A percentile compares a stretch with the other conserved stretches of the same genome.
Conservation (phyloP, 1,284 basidiomycete genomes). For the Ganoderma leucocontextum region DNA sequence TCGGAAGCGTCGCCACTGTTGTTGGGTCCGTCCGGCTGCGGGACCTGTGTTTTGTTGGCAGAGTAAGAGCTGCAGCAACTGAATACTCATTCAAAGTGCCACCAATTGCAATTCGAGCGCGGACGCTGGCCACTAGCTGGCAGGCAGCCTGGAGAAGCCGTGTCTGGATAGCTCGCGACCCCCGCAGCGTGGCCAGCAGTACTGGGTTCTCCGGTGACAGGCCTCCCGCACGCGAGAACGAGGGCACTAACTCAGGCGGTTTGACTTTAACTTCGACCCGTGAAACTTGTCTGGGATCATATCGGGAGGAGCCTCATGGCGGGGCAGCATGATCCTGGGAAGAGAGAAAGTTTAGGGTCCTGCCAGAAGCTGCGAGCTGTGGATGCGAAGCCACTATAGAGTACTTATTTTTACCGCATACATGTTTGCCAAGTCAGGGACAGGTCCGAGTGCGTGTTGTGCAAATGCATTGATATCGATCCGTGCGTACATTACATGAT, state of each 20-base stretch:
- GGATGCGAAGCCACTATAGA: neutral
- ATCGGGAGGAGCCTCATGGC: neutral
- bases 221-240: neutral
- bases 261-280: slow-evolving; percentile 2
- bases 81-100: neutral
- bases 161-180: neutral
- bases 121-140: neutral
- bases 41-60: neutral
- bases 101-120: neutral
- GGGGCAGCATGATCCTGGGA: neutral
- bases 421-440: neutral
- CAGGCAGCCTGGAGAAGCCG: neutral
- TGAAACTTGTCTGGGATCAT: neutral
- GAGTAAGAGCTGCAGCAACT: neutral
- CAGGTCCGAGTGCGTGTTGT: slow-evolving; percentile 1
- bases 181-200: neutral
- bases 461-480: slow-evolving; percentile 10
- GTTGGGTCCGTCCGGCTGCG: neutral
- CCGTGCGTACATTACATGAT: slow-evolving; percentile 6
- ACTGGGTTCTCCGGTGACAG: too few species aligned
- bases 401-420: neutral
- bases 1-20: neutral
- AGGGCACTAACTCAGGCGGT: slow-evolving; percentile 8
- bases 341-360: slow-evolving; percentile 1
- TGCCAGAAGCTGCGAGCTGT: slow-evolving; percentile 2